phyloP scores from a whole-genome alignment of 805 yeast genomes.

The Metschnikowia hibisci region DNA sequence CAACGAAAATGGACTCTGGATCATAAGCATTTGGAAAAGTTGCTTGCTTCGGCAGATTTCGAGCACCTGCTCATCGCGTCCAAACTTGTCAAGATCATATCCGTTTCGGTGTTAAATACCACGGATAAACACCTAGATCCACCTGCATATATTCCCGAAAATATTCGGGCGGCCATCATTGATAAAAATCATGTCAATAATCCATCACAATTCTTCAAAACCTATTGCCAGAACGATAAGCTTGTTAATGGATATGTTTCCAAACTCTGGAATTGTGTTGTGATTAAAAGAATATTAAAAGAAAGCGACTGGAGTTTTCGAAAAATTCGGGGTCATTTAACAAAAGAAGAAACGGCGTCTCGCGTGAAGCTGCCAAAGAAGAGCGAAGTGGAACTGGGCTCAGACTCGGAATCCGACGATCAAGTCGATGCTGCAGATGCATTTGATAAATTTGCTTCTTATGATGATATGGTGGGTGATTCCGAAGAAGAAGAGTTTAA shows the following conservation, averaged over 20 bases:
- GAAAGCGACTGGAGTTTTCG: slow-evolving; percentile 44
- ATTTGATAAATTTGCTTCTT: slow-evolving; percentile 31
- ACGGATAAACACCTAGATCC: slow-evolving; percentile 30
- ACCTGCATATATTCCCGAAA: slow-evolving; percentile 33
- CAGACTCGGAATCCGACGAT: slow-evolving; percentile 17
- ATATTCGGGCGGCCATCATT: slow-evolving; percentile 20
- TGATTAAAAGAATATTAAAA: slow-evolving; percentile 30
- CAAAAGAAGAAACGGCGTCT: slow-evolving; percentile 31
- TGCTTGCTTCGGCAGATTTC: slow-evolving; percentile 21
- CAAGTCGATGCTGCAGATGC: slow-evolving; percentile 24
- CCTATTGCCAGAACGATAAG: slow-evolving; percentile 37
- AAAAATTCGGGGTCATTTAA: slow-evolving; percentile 45
- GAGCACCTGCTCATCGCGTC: slow-evolving; percentile 28
- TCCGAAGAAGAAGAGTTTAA: slow-evolving; percentile 40
- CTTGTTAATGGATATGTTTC: slow-evolving; percentile 46
- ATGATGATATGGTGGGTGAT: slow-evolving; percentile 40
- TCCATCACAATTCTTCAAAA: slow-evolving; percentile 46
- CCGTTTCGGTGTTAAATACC: slow-evolving; percentile 24
- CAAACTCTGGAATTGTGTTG: slow-evolving; percentile 42
- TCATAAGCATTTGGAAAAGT: slow-evolving; percentile 16
- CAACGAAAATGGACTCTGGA: slow-evolving; percentile 11
- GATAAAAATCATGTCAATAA: slow-evolving; percentile 33
- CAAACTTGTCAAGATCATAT: slow-evolving; percentile 29
- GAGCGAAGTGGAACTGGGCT: slow-evolving; percentile 15
- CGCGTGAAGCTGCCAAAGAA: slow-evolving; percentile 23